phyloP scores from a whole-genome alignment of 140 eudicot genomes.

The Flaveria floridana region DNA sequence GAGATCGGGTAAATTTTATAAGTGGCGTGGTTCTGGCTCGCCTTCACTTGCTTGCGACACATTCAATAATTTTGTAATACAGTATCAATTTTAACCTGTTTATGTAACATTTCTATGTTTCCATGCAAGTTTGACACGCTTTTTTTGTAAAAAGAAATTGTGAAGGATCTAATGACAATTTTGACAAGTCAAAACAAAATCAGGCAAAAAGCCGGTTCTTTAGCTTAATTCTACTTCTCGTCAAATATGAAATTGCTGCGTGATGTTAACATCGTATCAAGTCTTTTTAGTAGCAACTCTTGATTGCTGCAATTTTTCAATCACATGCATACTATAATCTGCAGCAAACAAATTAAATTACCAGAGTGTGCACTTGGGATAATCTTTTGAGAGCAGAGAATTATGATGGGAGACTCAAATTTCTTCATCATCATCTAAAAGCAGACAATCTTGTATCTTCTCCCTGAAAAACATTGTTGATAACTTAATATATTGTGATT shows the following conservation, averaged over 20 bases:
- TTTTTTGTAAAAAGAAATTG: neutral
- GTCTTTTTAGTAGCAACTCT: neutral
- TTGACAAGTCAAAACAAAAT: neutral
- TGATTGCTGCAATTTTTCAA: neutral
- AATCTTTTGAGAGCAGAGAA: neutral
- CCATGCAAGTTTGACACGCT: neutral
- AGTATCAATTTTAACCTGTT: neutral
- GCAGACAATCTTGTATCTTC: conserved; percentile 75
- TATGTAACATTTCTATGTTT: neutral
- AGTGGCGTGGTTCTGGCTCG: too few species aligned
- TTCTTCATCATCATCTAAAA: conserved; percentile 69
- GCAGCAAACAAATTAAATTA: conserved; percentile 19
- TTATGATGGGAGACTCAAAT: conserved; percentile 37
- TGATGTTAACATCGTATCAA: neutral
- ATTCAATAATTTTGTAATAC: too few species aligned
- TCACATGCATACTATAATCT: neutral
- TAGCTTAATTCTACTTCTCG: too few species aligned
- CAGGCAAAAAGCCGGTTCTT: neutral
- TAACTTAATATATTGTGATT: neutral
- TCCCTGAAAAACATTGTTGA: conserved; percentile 52
- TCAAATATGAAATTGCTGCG: neutral
- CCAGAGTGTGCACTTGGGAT: neutral
- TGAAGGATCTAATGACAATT: neutral
- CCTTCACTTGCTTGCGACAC: too few species aligned
- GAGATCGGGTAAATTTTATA: too few species aligned